Base-by-base conservation (phyloP, 2,329 filamentous ascomycete genomes). In the Drechmeria coniospora region DNA sequence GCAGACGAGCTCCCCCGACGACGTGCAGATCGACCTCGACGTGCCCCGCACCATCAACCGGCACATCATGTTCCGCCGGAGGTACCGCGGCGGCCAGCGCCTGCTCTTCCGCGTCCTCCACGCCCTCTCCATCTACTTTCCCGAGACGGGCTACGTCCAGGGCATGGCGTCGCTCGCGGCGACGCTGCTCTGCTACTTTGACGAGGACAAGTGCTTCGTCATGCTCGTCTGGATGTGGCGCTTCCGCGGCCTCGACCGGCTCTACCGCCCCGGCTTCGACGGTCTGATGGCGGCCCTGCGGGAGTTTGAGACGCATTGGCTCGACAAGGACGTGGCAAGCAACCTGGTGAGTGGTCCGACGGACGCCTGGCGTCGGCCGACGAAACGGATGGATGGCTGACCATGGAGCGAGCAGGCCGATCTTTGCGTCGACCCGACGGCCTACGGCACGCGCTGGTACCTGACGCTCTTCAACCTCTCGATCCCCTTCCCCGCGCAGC, bases 361-460 rank as follows among this genome's bases (percentile, higher is more conserved):
- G 20, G 12, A 11, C 10, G 10, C 5, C 6, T 5, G 9, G 10
- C 9, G 9, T 21, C 20, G 20, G 10, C 9, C 6, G 6, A 21
- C 5, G 20, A 11, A n/a, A 5, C 20, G 10, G 12, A 11, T 6
- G 9, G 3, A 6, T 5, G 17, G 6, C 25, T 24, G 19, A 30
- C 24, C 9, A 23, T 13, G 13, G 23, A n/a, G n/a, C n/a, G 9
- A 13, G 1, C 38, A 83, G 78, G 68, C 66, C 26, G 78, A 86
- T 35, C 65, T 94, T 17, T 65, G 67, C 36, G 90, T 98, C 40
- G 74, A 82, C 23, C 74, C 82, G 12, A 93, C 84, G 2, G 77
- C 86, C n/a, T 98, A 94, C 47, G 90, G 86, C 18, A 95, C 87
- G 4, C 68, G 86, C 28, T 98, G 90, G 90, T 98, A 98, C 49